A percentile compares a stretch with the other conserved stretches of the same genome.
phyloP scores from a whole-genome alignment of 257 asterid genomes.

The Misopates orontium region DNA sequence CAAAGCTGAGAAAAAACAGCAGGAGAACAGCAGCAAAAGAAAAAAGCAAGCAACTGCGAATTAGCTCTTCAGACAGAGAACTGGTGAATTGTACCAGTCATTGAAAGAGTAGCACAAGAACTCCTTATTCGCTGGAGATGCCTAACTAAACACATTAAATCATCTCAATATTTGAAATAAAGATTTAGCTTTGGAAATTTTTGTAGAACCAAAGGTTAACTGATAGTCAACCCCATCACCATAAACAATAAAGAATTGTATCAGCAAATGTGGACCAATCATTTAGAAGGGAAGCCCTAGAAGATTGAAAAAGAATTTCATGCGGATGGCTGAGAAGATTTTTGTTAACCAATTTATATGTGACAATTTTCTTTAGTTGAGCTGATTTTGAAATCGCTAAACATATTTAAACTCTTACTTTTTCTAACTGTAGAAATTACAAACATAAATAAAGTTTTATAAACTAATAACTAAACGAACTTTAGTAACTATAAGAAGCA shows the following conservation, averaged over 20 bases:
- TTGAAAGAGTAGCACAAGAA: too few relatives aligned
- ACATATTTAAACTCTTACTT: not conserved
- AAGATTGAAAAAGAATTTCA: not conserved
- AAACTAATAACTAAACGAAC: not conserved
- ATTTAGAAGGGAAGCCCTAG: not conserved
- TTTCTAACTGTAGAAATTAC: not conserved
- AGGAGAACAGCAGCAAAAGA: too few relatives aligned
- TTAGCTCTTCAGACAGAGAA: too few relatives aligned
- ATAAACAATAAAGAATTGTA: constrained; percentile 6
- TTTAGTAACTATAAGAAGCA: not conserved
- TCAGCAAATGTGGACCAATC: constrained; percentile 3
- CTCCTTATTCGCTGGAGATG: too few relatives aligned
- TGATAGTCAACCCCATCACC: not conserved
- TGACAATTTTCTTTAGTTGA: not conserved
- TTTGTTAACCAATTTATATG: not conserved
- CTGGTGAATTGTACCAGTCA: too few relatives aligned
- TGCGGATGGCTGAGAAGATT: not conserved
- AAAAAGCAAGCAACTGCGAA: too few relatives aligned
- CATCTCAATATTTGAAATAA: not conserved
- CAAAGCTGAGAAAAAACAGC: too few relatives aligned
- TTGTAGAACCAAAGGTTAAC: not conserved
- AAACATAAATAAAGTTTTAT: not conserved
- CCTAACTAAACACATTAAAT: not conserved
- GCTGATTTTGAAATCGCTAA: not conserved
- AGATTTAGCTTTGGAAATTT: not conserved